Conservation (phyloP, 208 protist genomes). For the Wallacemonas sp. region DNA sequence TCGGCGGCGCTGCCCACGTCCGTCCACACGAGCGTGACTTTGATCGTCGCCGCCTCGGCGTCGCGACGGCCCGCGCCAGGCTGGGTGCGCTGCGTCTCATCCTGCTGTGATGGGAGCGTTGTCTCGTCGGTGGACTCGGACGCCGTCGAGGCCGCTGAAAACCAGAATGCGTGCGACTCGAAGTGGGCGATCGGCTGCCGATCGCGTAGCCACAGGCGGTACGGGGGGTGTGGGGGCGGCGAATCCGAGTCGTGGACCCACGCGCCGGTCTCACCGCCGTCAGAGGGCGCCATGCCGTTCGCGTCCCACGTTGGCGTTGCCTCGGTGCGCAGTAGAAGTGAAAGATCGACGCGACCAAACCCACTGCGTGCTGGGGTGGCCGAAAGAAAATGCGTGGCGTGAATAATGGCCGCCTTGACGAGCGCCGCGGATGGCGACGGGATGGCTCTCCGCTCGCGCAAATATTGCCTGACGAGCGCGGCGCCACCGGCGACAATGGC, state of each 20-base stretch:
- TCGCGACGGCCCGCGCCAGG: not conserved
- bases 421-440: conserved; percentile 55
- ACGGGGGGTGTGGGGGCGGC: conserved; percentile 15
- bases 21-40: conserved; percentile 83
- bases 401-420: conserved; percentile 53
- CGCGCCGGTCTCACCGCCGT: no score
- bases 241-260: no score
- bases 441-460: conserved; percentile 44
- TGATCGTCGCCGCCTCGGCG: conserved; percentile 27
- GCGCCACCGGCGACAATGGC: conserved; percentile 70
- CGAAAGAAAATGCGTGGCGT: conserved; percentile 42
- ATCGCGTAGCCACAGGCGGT: conserved; percentile 46
- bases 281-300: conserved; percentile 25
- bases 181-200: conserved; percentile 36
- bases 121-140: not conserved
- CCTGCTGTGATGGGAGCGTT: not conserved
- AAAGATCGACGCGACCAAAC: conserved; percentile 76
- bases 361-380: conserved; percentile 19
- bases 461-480: conserved; percentile 88
- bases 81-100: conserved; percentile 6
- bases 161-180: conserved; percentile 26
- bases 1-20: conserved; percentile 60
- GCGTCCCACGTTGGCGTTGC: conserved; percentile 9
- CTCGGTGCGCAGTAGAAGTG: conserved; percentile 38
- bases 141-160: conserved; percentile 8